Conservation (phyloP, 768 basidiomycete species). For the Lentinula boryana region DNA sequence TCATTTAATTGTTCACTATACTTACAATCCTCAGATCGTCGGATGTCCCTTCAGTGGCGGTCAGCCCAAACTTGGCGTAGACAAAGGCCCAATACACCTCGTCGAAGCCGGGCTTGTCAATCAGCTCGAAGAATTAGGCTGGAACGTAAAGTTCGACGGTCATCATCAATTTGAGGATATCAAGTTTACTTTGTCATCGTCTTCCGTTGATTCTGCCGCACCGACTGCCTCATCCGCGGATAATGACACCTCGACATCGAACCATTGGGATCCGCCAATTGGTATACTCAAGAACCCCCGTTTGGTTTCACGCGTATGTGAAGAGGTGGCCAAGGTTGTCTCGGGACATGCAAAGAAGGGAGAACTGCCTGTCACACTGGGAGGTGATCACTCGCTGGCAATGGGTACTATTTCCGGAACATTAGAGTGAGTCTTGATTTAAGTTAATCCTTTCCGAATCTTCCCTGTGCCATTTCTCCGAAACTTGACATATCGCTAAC, state of each 20-base stretch:
- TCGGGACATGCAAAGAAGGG: conserved; percentile 71
- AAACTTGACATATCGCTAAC: not conserved
- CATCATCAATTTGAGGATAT: conserved; percentile 86
- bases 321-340: conserved; percentile 77
- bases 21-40: conserved; percentile 54
- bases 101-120: conserved; percentile 79
- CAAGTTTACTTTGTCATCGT: not conserved
- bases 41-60: conserved; percentile 85
- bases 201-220: not conserved
- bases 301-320: conserved; percentile 75
- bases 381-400: conserved; percentile 93
- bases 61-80: conserved; percentile 75
- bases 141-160: conserved; percentile 86
- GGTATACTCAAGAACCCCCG: conserved; percentile 89
- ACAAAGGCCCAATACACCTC: conserved; percentile 83
- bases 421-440: conserved; percentile 44
- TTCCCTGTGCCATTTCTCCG: not conserved
- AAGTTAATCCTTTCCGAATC: not conserved
- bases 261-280: conserved; percentile 63
- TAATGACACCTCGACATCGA: conserved; percentile 25
- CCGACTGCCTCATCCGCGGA: not conserved
- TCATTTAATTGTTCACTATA: not conserved
- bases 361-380: conserved; percentile 82
- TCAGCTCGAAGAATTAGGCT: conserved; percentile 76
- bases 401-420: conserved; percentile 96